Conservation (phyloP, 192 early-diverging fungal genomes). For the Spizellomyces punctatus region DNA sequence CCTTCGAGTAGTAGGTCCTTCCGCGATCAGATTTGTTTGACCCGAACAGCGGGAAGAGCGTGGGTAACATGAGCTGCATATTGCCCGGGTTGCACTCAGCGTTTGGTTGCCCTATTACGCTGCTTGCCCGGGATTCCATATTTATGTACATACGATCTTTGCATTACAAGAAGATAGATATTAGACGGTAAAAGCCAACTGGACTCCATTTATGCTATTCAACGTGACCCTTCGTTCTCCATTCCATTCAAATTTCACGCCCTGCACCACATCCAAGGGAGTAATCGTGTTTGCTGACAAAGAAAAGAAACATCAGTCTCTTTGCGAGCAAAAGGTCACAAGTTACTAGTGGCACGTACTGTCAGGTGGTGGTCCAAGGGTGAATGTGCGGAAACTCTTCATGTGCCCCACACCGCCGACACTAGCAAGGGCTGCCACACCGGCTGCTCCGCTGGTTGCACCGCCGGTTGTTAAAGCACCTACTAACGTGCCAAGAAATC, state of each 20-base stretch:
- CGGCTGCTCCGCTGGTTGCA: constrained; percentile 24
- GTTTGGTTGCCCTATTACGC: not conserved
- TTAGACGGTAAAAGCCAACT: constrained; percentile 52
- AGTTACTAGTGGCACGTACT: constrained; percentile 21
- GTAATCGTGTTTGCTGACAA: constrained; percentile 10
- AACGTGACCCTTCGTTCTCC: constrained; percentile 47
- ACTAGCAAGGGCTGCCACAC: constrained; percentile 26
- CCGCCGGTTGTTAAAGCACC: constrained; percentile 37
- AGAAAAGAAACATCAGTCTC: not conserved
- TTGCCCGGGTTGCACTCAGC: not conserved
- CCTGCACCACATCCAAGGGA: constrained; percentile 15
- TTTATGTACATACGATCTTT: constrained; percentile 1
- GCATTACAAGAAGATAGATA: not conserved
- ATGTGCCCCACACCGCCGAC: constrained; percentile 42
- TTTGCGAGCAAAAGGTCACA: not conserved
- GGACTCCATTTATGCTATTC: constrained; percentile 40
- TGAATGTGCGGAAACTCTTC: constrained; percentile 52
- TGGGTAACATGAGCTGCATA: not conserved
- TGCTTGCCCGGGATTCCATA: not conserved
- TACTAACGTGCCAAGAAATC: constrained; percentile 73
- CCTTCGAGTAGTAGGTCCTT: not conserved
- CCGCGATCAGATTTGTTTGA: not conserved
- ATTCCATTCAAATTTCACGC: constrained; percentile 48
- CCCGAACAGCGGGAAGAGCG: not conserved
- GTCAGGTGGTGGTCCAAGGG: constrained; percentile 40